Percentiles rank a stretch among this genome's conserved stretches.
Evolutionary conservation across 768 basidiomycete genomes (phyloP).

Genomic region (Lyophyllum decastes): DNA sequence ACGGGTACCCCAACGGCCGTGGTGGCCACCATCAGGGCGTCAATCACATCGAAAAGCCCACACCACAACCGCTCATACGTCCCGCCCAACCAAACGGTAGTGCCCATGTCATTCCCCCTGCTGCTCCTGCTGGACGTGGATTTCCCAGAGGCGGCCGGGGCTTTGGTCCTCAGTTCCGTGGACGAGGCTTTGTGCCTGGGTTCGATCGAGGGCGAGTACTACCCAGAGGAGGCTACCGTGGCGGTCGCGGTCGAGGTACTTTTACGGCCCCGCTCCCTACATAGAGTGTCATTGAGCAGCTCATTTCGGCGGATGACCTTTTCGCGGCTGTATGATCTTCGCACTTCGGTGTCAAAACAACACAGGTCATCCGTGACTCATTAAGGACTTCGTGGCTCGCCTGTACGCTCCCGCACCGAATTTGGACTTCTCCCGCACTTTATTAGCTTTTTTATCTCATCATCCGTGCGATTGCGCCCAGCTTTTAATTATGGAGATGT

Average conservation of each 20-base stretch:
- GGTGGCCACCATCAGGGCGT: constrained; percentile 24
- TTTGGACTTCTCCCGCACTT: background rate
- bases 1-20: constrained; percentile 34
- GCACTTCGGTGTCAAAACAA: background rate
- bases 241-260: constrained; percentile 41
- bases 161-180: constrained; percentile 28
- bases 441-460: no score
- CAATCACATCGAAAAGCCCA: constrained; percentile 8
- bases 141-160: constrained; percentile 29
- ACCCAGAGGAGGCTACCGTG: constrained; percentile 34
- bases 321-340: background rate
- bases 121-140: constrained; percentile 24
- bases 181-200: constrained; percentile 24
- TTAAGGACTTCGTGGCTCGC: background rate
- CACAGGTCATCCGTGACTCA: background rate
- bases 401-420: background rate
- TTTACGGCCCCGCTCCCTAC: constrained; percentile 28
- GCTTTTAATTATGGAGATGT: background rate
- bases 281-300: constrained; percentile 11
- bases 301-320: background rate
- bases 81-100: constrained; percentile 17
- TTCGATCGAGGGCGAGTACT: constrained; percentile 35
- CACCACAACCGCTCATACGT: constrained; percentile 8
- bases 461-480: background rate
- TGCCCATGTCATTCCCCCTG: constrained; percentile 2